A percentile compares a stretch with the other conserved stretches of the same genome.
These are phyloP conservation scores for Lecanicillium sp. DNA, from an alignment of 2,329 filamentous ascomycete species.

Conservation along the genomic window DNA sequence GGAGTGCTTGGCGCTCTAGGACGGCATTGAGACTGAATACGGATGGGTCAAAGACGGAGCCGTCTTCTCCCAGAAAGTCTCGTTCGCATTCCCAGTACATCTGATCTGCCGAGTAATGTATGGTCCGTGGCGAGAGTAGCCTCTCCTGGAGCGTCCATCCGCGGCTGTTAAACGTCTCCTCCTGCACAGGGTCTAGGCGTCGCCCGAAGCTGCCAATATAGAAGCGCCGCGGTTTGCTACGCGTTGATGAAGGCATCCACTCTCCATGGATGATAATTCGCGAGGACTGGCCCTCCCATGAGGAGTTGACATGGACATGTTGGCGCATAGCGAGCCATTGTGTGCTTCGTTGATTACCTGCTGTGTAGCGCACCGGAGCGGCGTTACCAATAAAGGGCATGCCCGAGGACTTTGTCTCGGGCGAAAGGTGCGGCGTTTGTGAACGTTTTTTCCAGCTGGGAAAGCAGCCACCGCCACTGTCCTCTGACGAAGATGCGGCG, in stretches of 20 bases:
- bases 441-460: background rate
- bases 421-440: too few relatives aligned
- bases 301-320: background rate
- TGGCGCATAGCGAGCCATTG: background rate
- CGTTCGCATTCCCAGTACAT: constrained; percentile 14
- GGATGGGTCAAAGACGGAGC: too few relatives aligned
- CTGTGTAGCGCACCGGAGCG: too few relatives aligned
- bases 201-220: constrained; percentile 7
- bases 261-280: constrained; percentile 1
- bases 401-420: too few relatives aligned
- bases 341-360: constrained; percentile 1
- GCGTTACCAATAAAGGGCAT: too few relatives aligned
- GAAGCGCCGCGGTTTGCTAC: constrained; percentile 4
- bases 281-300: constrained; percentile 1
- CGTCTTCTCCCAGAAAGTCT: too few relatives aligned
- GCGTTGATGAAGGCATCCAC: constrained; percentile 1
- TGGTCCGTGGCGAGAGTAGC: background rate
- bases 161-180: constrained; percentile 9
- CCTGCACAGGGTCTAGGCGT: constrained; percentile 8
- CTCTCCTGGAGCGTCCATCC: constrained; percentile 13
- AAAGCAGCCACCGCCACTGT: constrained; percentile 6
- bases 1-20: too few relatives aligned
- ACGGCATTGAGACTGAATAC: too few relatives aligned
- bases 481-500: constrained; percentile 9
- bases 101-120: constrained; percentile 7